Conservation (phyloP, 1,284 basidiomycete genomes). For the Marasmius oreades region DNA sequence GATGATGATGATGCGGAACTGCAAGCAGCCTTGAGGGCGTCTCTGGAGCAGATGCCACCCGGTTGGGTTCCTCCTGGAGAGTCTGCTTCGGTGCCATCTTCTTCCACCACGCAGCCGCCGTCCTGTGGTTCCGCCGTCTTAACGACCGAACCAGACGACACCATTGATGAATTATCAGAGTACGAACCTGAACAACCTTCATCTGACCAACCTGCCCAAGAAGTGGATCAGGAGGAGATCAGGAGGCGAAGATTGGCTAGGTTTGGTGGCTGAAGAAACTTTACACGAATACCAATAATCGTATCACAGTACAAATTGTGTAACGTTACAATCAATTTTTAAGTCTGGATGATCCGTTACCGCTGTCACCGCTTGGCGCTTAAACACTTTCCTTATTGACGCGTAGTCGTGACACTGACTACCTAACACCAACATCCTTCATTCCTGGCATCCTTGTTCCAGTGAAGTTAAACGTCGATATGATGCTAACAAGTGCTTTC, state of each 20-base stretch:
- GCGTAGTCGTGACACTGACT: not conserved
- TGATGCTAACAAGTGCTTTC: constrained; percentile 21
- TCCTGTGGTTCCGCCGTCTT: not conserved
- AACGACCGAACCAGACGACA: constrained; percentile 10
- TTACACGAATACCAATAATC: not conserved
- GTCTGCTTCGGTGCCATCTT: constrained; percentile 6
- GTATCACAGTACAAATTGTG: no score
- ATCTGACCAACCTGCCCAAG: constrained; percentile 23
- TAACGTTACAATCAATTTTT: no score
- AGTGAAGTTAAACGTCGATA: constrained; percentile 16
- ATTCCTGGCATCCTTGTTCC: no score
- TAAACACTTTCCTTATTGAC: not conserved
- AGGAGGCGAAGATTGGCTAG: constrained; percentile 71
- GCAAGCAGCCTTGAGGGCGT: constrained; percentile 82
- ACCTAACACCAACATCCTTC: no score
- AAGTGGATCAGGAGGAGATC: constrained; percentile 72
- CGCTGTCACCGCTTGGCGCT: not conserved
- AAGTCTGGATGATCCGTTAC: no score
- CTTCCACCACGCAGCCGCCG: not conserved
- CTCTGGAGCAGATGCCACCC: constrained; percentile 63
- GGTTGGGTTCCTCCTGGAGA: constrained; percentile 38
- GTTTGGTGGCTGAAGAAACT: constrained; percentile 50
- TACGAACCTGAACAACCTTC: constrained; percentile 11
- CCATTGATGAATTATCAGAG: constrained; percentile 26
- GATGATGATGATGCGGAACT: constrained; percentile 87